Percentiles rank a stretch among this genome's conserved stretches.
Evolutionary conservation across 306 rosid genomes (phyloP).

Genomic region (Adenanthera pavonina): DNA sequence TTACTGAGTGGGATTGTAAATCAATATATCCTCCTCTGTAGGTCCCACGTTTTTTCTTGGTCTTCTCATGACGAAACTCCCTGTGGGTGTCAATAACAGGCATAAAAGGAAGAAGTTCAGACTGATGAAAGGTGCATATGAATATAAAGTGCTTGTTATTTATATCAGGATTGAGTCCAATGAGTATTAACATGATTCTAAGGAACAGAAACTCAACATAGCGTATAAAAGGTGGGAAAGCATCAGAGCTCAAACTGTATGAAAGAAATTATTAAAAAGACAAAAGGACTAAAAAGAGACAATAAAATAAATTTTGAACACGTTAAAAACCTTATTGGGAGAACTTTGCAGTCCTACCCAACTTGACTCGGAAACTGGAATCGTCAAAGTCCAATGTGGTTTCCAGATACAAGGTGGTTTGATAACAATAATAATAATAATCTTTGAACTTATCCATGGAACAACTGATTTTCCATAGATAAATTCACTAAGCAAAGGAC

Average conservation of each 20-base stretch:
- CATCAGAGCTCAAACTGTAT: no score
- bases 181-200: background rate
- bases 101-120: background rate
- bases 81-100: slow-evolving; percentile 43
- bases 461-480: background rate
- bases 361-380: no score
- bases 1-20: slow-evolving; percentile 77
- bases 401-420: no score
- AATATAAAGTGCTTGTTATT: background rate
- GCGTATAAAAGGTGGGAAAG: no score
- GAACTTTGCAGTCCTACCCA: no score
- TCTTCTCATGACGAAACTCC: slow-evolving; percentile 97
- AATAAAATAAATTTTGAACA: background rate
- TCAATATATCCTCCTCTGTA: slow-evolving; percentile 93
- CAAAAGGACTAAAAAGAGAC: background rate
- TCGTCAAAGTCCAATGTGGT: no score
- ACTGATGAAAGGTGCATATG: background rate
- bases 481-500: background rate
- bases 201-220: no score
- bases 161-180: background rate
- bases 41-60: slow-evolving; percentile 90
- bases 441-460: background rate
- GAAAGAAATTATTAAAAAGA: background rate
- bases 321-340: no score
- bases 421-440: background rate